These are phyloP conservation scores for Phytophthora podocarpi DNA, from an alignment of 352 stramenopile genomes.

Conservation along the genomic window DNA sequence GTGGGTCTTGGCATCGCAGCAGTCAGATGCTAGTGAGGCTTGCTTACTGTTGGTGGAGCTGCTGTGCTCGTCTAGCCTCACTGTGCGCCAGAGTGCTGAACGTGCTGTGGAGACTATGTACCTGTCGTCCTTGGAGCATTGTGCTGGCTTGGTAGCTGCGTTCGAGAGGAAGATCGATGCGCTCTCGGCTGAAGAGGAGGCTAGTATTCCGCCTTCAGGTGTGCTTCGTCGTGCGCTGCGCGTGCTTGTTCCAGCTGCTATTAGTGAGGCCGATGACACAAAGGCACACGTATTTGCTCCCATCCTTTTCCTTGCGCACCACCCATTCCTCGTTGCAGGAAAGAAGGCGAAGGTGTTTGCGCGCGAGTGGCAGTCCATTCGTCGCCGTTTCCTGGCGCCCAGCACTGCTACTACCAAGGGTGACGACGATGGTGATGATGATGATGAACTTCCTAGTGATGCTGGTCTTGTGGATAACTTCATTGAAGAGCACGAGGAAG, in stretches of 20 bases:
- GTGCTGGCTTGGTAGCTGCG: constrained; percentile 47
- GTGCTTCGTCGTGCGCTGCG: constrained; percentile 68
- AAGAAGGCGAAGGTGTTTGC: constrained; percentile 52
- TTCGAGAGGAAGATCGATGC: constrained; percentile 66
- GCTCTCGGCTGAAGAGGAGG: constrained; percentile 45
- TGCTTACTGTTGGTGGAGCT: constrained; percentile 71
- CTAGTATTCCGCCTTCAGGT: constrained; percentile 51
- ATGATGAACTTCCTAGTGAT: constrained; percentile 61
- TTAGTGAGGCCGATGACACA: constrained; percentile 39
- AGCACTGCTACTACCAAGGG: constrained; percentile 12
- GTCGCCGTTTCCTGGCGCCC: constrained; percentile 57
- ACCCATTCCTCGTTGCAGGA: constrained; percentile 76
- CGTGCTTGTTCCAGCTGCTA: constrained; percentile 48
- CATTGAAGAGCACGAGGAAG: constrained; percentile 68
- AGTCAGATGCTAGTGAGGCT: constrained; percentile 47
- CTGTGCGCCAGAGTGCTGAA: constrained; percentile 58
- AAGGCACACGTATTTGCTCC: constrained; percentile 56
- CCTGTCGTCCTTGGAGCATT: constrained; percentile 64
- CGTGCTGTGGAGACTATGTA: constrained; percentile 53
- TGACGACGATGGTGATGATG: constrained; percentile 50
- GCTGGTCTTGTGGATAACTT: constrained; percentile 70
- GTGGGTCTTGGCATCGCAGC: constrained; percentile 76
- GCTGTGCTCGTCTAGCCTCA: constrained; percentile 52
- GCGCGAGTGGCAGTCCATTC: constrained; percentile 72
- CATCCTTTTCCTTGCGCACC: constrained; percentile 66